Evolutionary conservation across 2,329 filamentous ascomycete genomes (phyloP), one percentile per base, ranked within the genome.

Genomic region (Sordariomycetes sp.): DNA sequence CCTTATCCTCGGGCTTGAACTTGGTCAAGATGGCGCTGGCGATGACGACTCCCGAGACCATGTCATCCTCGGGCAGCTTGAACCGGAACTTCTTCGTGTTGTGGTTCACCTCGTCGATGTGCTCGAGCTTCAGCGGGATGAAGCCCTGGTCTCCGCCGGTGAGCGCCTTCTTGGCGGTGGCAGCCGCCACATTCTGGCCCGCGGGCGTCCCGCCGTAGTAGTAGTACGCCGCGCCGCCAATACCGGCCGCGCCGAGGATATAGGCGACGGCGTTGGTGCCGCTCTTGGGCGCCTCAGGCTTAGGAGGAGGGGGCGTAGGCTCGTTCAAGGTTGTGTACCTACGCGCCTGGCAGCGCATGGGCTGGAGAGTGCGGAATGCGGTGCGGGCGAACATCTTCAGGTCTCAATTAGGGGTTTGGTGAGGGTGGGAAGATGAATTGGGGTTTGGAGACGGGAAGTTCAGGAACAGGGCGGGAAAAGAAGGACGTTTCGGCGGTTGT

Each of bases 61-160:
- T 83, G 70, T 96, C 88, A 62, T 83, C 79, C 71, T 95, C 89
- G 18, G 90, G 89, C 51, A 97, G 84, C 67, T 87, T 85, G 75
- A 99, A 97, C 66, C 89, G 86, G 70, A 97, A 80, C 66, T 83
- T 86, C 85, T 97, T 97, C 66, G 91, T 95, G 80, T 97, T 97
- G 80, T 92, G 88, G 79, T 90, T 97, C 76, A 97, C 74, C 53
- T 79, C 75, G 75, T 96, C 88, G 55, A 91, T 81, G 59, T 87
- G 84, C 59, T 90, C 83, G 59, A 97, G 79, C 75, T 88, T 86
- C 65, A 97, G 80, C 62, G 85, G 85, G 62, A 97, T 72, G 75
- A 91, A 97, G 64, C 90, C 92, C 74, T 97, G 91, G 61, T 96
- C 90, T 63, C 90, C 90, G 64, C 93, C 92, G 37, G 81, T 88